Evolutionary conservation across 345 rosid genomes (phyloP), one percentile per base, ranked within the genome.

Genomic region (Eucalyptus erythrocorys): DNA sequence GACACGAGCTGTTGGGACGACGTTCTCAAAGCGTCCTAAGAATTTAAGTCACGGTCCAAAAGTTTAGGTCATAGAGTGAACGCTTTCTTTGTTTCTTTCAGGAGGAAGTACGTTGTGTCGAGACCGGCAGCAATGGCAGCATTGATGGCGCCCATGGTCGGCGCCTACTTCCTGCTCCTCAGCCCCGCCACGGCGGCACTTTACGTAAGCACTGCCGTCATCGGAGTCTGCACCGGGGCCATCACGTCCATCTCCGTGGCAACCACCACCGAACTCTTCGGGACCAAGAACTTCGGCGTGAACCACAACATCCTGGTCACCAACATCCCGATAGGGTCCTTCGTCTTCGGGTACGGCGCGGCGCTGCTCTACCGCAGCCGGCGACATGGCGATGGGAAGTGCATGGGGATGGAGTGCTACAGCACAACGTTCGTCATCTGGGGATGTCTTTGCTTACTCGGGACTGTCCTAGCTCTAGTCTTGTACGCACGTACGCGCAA

Each of bases 291-390:
- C 64, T 97, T 98, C 84, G 91, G 96, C 14, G 94, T 98, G n/a
- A 98, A 98, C 91, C 99, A 98, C 51, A 98, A 98, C 88, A 88
- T 98, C 14, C 91, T 98, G 64, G 97, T 97, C 19, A 91, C 93
- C 7, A 96, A 92, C 88, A 98, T 98, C 87, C 99, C 99, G 4
- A 53, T 98, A 2, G 99, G 99, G 6, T 96, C 99, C 30, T 95
- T 95, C 50, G 13, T 91, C 22, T 98, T 94, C 51, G 99, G 99
- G 17, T 93, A 91, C 32, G 53, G 93, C 8, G 99, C 99, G 4
- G 98, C 99, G 13, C 79, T 94, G 40, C 68, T 93, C 59, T 98
- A 96, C 91, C 96, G 53, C 88, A 90, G 93, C 91, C 79, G 48
- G 37, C 59, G 45, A 79, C 92, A 87, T 1, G 87, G 45, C 9